Evolutionary conservation across 352 stramenopile species (phyloP).

Genomic region (Pythium insidiosum): DNA sequence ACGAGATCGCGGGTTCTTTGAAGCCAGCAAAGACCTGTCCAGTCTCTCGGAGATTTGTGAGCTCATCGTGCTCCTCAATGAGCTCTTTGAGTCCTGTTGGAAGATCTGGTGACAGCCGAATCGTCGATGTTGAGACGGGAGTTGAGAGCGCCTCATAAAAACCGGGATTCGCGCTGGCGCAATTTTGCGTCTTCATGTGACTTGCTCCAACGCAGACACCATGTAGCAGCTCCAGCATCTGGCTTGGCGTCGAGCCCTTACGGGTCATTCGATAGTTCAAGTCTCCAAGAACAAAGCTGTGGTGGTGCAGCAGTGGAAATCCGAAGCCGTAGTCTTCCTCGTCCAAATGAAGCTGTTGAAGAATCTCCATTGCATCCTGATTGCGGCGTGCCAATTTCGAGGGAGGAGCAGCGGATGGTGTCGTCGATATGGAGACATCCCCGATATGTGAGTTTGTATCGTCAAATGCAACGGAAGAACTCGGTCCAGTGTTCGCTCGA

Average conservation of each 20-base stretch:
- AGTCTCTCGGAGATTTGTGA: slow-evolving; percentile 44
- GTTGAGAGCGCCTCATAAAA: slow-evolving; percentile 7
- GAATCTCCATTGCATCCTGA: slow-evolving; percentile 70
- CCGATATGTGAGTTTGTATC: too few species aligned
- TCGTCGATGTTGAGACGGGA: slow-evolving; percentile 8
- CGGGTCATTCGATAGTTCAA: slow-evolving; percentile 84
- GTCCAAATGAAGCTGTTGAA: slow-evolving; percentile 76
- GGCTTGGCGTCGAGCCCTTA: slow-evolving; percentile 25
- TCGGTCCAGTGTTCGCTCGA: slow-evolving; percentile 1
- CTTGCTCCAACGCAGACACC: too few species aligned
- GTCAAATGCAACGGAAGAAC: too few species aligned
- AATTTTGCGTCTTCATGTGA: slow-evolving; percentile 7
- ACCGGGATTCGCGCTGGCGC: slow-evolving; percentile 1
- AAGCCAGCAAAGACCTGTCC: slow-evolving; percentile 79
- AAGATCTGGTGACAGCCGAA: slow-evolving; percentile 3
- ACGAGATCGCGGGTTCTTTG: slow-evolving; percentile 55
- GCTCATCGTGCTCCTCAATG: slow-evolving; percentile 65
- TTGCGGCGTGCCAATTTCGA: slow-evolving; percentile 79
- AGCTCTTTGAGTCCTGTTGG: slow-evolving; percentile 21
- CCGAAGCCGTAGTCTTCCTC: slow-evolving; percentile 83
- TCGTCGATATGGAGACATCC: not conserved
- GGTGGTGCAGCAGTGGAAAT: slow-evolving; percentile 70
- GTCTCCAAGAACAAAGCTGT: slow-evolving; percentile 87
- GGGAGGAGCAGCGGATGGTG: slow-evolving; percentile 20
- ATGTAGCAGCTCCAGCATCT: slow-evolving; percentile 49